These are phyloP conservation scores for Sarocladium brachiariae DNA, from an alignment of 2,329 filamentous ascomycete genomes.

Conservation along the genomic window DNA sequence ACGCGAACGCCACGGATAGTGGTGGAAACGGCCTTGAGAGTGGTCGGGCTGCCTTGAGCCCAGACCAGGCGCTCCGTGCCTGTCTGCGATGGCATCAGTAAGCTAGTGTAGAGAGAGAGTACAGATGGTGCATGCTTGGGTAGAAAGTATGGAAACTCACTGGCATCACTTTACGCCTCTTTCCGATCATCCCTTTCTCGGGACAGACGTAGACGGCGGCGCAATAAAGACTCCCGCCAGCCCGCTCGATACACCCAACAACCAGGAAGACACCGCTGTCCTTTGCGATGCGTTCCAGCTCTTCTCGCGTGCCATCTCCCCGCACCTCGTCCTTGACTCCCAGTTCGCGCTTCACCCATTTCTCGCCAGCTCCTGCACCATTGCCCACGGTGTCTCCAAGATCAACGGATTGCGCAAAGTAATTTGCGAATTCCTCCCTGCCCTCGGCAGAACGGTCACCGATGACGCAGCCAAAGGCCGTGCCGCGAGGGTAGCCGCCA, in stretches of 20 bases:
- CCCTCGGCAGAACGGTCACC: conserved; percentile 63
- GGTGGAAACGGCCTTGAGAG: conserved; percentile 72
- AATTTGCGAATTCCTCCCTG: conserved; percentile 73
- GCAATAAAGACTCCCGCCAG: conserved; percentile 80
- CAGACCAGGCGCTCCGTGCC: conserved; percentile 78
- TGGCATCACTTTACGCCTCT: conserved; percentile 88
- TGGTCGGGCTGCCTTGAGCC: conserved; percentile 77
- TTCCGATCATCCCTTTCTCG: conserved; percentile 63
- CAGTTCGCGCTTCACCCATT: conserved; percentile 61
- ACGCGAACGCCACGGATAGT: conserved; percentile 71
- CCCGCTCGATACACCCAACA: conserved; percentile 70
- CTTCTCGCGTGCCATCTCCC: conserved; percentile 64
- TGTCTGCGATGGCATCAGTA: conserved; percentile 40
- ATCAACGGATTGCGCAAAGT: conserved; percentile 75
- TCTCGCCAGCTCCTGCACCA: conserved; percentile 59
- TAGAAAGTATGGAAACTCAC: conserved; percentile 36
- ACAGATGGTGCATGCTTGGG: not conserved
- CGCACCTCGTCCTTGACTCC: conserved; percentile 20
- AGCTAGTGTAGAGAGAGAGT: not conserved
- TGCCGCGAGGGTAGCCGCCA: conserved; percentile 82
- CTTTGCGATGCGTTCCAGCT: conserved; percentile 66
- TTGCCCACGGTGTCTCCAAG: conserved; percentile 67
- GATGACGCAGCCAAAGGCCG: conserved; percentile 67
- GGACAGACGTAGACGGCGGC: conserved; percentile 78
- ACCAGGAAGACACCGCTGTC: conserved; percentile 79